Evolutionary conservation across 768 basidiomycete species (phyloP).

Genomic region (Naematelia encephala): DNA sequence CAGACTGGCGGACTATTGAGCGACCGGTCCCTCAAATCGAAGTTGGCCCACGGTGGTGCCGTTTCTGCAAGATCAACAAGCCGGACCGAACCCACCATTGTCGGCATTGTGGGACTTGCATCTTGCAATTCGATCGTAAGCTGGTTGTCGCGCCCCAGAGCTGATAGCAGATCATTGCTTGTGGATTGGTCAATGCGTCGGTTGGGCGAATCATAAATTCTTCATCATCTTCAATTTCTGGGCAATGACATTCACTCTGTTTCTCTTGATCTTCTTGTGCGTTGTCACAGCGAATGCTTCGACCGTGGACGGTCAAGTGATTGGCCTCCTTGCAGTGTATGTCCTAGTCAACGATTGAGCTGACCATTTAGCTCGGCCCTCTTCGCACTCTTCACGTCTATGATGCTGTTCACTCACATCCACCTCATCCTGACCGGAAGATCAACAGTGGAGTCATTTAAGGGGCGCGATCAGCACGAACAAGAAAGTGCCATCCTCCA

Average conservation of each 20-base stretch:
- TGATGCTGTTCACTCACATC: slow-evolving; percentile 62
- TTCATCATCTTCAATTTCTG: slow-evolving; percentile 79
- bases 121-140: slow-evolving; percentile 48
- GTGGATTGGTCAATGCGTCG: slow-evolving; percentile 95
- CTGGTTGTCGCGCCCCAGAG: background rate
- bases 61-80: slow-evolving; percentile 45
- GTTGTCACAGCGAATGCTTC: slow-evolving; percentile 49
- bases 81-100: slow-evolving; percentile 49
- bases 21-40: slow-evolving; percentile 26
- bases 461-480: slow-evolving; percentile 61
- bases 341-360: background rate
- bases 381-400: slow-evolving; percentile 67
- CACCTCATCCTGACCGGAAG: slow-evolving; percentile 62
- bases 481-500: slow-evolving; percentile 60
- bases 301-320: slow-evolving; percentile 63
- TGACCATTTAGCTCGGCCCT: slow-evolving; percentile 59
- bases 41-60: slow-evolving; percentile 34
- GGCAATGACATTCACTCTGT: slow-evolving; percentile 60
- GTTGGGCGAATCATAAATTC: slow-evolving; percentile 87
- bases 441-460: slow-evolving; percentile 78
- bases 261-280: slow-evolving; percentile 63
- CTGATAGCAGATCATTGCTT: slow-evolving; percentile 39
- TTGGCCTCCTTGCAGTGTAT: slow-evolving; percentile 71
- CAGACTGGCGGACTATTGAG: slow-evolving; percentile 25
- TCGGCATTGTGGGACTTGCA: slow-evolving; percentile 48